Conservation (phyloP, 805 yeast genomes). For the Lachancea quebecensis region DNA sequence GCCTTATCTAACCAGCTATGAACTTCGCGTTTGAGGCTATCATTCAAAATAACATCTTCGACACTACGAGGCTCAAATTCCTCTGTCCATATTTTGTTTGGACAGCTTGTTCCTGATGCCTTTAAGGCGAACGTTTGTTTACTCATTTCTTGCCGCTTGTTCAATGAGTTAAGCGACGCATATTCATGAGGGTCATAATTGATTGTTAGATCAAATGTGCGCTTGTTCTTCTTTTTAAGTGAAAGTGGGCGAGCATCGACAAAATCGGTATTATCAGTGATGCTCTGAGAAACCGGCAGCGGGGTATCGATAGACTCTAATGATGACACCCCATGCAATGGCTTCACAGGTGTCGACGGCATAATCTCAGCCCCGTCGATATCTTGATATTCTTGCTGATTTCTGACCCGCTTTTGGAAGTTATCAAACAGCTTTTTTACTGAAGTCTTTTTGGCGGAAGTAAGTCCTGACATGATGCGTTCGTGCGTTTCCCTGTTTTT, state of each 20-base stretch:
- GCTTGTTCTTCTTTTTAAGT: not conserved
- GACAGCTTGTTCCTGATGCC: not conserved
- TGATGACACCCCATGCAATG: constrained; percentile 16
- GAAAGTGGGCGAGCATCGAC: not conserved
- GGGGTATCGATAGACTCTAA: constrained; percentile 16
- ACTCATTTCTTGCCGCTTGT: not conserved
- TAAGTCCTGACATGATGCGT: constrained; percentile 5
- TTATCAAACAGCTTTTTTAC: constrained; percentile 19
- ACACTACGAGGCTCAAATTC: constrained; percentile 27
- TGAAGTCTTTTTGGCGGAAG: constrained; percentile 18
- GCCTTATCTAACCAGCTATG: constrained; percentile 31
- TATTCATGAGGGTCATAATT: not conserved
- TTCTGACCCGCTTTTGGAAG: constrained; percentile 7
- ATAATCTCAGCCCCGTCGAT: not conserved
- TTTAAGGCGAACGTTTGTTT: too few relatives aligned
- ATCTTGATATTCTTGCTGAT: not conserved
- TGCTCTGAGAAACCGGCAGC: constrained; percentile 13
- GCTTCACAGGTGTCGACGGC: constrained; percentile 7
- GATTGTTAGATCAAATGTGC: not conserved
- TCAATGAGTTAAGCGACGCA: not conserved
- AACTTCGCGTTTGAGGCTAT: constrained; percentile 15
- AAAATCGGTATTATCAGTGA: constrained; percentile 10
- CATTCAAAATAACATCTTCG: constrained; percentile 28
- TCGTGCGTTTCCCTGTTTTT: constrained; percentile 4
- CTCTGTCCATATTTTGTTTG: constrained; percentile 22